Conservation (phyloP, 805 yeast genomes). For the Teunomyces gatunensis region DNA sequence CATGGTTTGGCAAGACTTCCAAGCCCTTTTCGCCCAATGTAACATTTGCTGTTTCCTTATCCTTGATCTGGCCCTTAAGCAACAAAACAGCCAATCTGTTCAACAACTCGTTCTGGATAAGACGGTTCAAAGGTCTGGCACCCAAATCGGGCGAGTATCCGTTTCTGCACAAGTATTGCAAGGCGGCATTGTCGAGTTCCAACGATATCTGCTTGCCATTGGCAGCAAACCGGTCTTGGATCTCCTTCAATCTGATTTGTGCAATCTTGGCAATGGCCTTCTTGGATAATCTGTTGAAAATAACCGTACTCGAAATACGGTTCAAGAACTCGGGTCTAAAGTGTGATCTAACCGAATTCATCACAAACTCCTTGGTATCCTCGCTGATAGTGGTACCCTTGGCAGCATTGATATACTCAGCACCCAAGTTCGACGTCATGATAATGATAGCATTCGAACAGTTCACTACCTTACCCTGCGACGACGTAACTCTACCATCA, state of each 20-base stretch:
- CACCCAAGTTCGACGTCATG: constrained; percentile 97
- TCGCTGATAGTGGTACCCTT: constrained; percentile 65
- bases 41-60: constrained; percentile 82
- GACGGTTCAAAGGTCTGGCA: constrained; percentile 92
- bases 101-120: constrained; percentile 84
- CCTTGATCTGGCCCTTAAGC: constrained; percentile 80
- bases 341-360: constrained; percentile 80
- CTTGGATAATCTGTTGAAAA: constrained; percentile 89
- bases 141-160: constrained; percentile 95
- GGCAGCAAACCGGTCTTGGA: constrained; percentile 78
- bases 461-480: constrained; percentile 90
- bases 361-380: constrained; percentile 71
- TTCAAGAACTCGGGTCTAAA: constrained; percentile 97
- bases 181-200: constrained; percentile 70
- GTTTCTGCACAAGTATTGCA: constrained; percentile 75
- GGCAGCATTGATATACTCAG: constrained; percentile 73
- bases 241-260: constrained; percentile 76
- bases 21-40: constrained; percentile 59
- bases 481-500: constrained; percentile 94
- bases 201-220: constrained; percentile 78
- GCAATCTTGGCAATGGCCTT: constrained; percentile 92
- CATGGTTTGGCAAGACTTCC: constrained; percentile 85
- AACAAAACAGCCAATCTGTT: constrained; percentile 88
- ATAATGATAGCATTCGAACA: constrained; percentile 90
- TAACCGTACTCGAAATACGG: constrained; percentile 89